Conservation (phyloP, 805 yeast species). For the Kazachstania viticola region DNA sequence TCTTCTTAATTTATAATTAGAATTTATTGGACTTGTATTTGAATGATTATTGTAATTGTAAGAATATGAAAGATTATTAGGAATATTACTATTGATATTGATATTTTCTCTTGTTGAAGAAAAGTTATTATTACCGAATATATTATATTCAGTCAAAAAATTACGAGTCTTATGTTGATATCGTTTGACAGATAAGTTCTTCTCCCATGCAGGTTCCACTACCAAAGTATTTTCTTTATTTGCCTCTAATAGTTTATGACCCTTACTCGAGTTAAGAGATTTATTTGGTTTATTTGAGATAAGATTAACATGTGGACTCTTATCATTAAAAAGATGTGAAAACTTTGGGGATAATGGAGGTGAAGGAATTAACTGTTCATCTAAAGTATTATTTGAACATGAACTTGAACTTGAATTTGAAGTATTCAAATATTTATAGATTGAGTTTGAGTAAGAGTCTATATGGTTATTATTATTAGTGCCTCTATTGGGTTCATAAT, state of each 20-base stretch:
- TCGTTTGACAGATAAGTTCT: conserved; percentile 8
- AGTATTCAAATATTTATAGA: no score
- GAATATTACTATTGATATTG: no score
- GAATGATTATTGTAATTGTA: no score
- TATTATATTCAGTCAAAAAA: conserved; percentile 16
- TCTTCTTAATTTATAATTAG: neutral
- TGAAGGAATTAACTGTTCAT: conserved; percentile 22
- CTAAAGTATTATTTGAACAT: conserved; percentile 8
- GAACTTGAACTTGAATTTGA: no score
- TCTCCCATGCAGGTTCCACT: conserved; percentile 13
- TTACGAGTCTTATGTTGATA: conserved; percentile 10
- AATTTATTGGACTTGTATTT: no score
- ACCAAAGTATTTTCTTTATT: neutral
- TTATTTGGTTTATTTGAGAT: neutral
- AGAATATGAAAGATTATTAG: neutral
- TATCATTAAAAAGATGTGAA: neutral
- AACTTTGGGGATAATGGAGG: conserved; percentile 26
- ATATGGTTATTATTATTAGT: no score
- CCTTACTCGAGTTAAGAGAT: neutral
- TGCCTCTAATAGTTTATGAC: neutral
- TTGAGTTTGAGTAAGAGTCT: no score
- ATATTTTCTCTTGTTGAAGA: neutral
- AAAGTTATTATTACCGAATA: conserved; percentile 5
- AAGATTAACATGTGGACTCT: neutral
- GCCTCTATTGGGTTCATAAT: no score